Evolutionary conservation across 108 stramenopile genomes (phyloP), one percentile per base, ranked within the genome.

Genomic region (Cyclotella baltica): DNA sequence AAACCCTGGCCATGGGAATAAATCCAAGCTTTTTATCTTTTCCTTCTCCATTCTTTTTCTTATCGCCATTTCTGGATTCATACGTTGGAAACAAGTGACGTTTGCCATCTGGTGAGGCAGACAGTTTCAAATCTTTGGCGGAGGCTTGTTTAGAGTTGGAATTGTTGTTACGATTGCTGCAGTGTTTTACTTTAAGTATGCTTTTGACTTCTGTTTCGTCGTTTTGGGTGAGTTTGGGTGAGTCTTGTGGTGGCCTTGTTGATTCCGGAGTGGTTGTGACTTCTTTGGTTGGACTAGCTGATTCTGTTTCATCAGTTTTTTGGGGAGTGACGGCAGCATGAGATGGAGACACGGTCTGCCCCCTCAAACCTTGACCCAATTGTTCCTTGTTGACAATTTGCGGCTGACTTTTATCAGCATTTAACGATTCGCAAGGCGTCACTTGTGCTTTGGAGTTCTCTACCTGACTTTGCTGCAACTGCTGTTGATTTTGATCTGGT

Each of bases 1-100:
- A 67, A 11, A 95, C 94, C 0, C 92, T 84, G 30, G 94, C 94
- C 92, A 95, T 93, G 40, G 94, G 89, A 31, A 89, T 86, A 64
- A 93, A 95, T 1, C 70, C 4, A 29, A 90, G 72, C 11, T 80
- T 37, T 64, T 76, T 70, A 28, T 76, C 68, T n/a, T 83, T 73
- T n/a, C 43, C 37, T 22, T 65, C 67, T 35, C 50, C 59, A 13
- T 18, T 31, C 3, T 57, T 34, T 9, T 29, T 50, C 9, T 46
- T 57, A 20, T 27, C 38, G 22, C 16, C 1, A 23, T 57, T 30
- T 25, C 55, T 83, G 20, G 76, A 58, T 61, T 65, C 55, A 34
- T 85, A 73, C 23, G 76, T 36, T 30, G 79, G 80, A 22, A 82
- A 79, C 25, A 78, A 43, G 13, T 77, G 68, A 9, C 83, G 83